Evolutionary conservation across 2,329 filamentous ascomycete species (phyloP).

Genomic region (Pseudogymnoascus sp.): DNA sequence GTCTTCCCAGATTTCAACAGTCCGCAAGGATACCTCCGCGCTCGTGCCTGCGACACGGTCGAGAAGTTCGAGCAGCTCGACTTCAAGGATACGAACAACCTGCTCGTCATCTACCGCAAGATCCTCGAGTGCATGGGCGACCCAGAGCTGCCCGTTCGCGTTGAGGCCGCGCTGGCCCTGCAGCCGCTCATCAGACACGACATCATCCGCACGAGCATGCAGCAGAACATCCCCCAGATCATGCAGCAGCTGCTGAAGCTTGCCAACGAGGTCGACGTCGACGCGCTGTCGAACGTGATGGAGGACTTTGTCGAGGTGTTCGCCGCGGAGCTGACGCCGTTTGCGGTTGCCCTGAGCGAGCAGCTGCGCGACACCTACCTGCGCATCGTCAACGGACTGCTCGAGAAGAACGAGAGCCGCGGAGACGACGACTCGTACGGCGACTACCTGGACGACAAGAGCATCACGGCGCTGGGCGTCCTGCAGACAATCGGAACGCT

Average conservation of each 20-base stretch:
- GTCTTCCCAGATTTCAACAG: slow-evolving; percentile 98
- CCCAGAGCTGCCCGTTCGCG: slow-evolving; percentile 82
- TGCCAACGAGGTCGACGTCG: slow-evolving; percentile 95
- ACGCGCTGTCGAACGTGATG: slow-evolving; percentile 97
- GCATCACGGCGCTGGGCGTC: slow-evolving; percentile 91
- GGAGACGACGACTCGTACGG: slow-evolving; percentile 71
- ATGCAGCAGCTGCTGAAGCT: slow-evolving; percentile 98
- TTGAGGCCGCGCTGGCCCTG: slow-evolving; percentile 86
- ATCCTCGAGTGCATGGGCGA: slow-evolving; percentile 97
- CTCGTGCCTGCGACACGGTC: slow-evolving; percentile 90
- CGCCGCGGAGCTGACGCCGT: slow-evolving; percentile 91
- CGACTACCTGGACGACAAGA: slow-evolving; percentile 96
- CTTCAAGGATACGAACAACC: slow-evolving; percentile 93
- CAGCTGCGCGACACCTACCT: slow-evolving; percentile 94
- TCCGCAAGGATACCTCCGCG: slow-evolving; percentile 82
- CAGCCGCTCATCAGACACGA: slow-evolving; percentile 95
- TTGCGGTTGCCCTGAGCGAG: slow-evolving; percentile 91
- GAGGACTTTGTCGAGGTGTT: slow-evolving; percentile 99
- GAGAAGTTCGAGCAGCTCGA: slow-evolving; percentile 97
- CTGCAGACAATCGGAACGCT: slow-evolving; percentile 95
- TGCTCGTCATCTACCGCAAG: slow-evolving; percentile 91
- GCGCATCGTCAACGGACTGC: slow-evolving; percentile 80
- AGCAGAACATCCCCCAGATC: slow-evolving; percentile 94
- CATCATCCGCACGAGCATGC: slow-evolving; percentile 89
- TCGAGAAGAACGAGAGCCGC: slow-evolving; percentile 77